phyloP scores from a whole-genome alignment of 2,329 filamentous ascomycete genomes.

The Arthrobotrys iridis region DNA sequence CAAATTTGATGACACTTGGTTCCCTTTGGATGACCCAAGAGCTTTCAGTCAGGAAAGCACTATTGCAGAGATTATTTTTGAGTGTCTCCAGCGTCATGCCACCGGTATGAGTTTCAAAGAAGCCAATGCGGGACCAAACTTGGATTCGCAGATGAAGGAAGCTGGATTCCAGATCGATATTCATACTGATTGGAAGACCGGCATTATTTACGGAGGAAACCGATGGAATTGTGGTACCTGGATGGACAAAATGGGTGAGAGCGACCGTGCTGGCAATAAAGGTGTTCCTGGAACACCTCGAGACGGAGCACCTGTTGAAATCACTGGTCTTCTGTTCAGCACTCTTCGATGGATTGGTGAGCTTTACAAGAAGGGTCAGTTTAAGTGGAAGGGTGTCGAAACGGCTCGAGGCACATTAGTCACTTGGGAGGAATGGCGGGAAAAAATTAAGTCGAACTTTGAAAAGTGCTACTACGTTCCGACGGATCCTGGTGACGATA shows the following conservation, averaged over 20 bases:
- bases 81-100: constrained; percentile 91
- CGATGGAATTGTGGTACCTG: constrained; percentile 96
- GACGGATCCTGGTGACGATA: constrained; percentile 73
- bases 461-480: constrained; percentile 93
- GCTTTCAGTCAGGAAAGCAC: constrained; percentile 87
- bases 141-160: constrained; percentile 92
- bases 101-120: constrained; percentile 90
- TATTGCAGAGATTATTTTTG: constrained; percentile 88
- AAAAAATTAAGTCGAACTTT: constrained; percentile 82
- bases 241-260: constrained; percentile 99
- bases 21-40: constrained; percentile 78
- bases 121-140: constrained; percentile 86
- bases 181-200: constrained; percentile 87
- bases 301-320: constrained; percentile 93
- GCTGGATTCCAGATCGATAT: constrained; percentile 82
- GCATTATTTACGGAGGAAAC: constrained; percentile 92
- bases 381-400: constrained; percentile 77
- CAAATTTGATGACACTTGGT: constrained; percentile 96
- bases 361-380: constrained; percentile 75
- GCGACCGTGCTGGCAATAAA: constrained; percentile 86
- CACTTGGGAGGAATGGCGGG: constrained; percentile 80
- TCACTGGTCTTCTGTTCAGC: constrained; percentile 92
- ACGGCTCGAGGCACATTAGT: constrained; percentile 71
- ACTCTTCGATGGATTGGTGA: constrained; percentile 80
- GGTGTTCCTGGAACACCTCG: constrained; percentile 95